Evolutionary conservation across 176 grass and related monocot genomes (phyloP).

Genomic region (Coix lacrymajobi): DNA sequence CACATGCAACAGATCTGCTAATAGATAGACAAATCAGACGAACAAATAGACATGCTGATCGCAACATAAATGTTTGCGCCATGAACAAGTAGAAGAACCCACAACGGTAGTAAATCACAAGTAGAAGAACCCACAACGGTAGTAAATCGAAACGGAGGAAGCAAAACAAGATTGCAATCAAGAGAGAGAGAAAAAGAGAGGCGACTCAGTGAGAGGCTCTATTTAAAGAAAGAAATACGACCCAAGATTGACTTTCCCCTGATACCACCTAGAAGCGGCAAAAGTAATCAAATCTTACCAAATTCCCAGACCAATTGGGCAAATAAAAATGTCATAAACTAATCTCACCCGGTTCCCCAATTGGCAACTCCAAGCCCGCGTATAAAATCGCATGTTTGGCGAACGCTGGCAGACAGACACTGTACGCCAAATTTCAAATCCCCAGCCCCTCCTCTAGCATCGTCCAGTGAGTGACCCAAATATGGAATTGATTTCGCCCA

Average conservation of each 20-base stretch:
- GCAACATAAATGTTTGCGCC: not conserved
- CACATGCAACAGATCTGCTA: constrained; percentile 71
- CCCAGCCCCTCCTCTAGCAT: not conserved
- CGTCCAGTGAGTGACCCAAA: not conserved
- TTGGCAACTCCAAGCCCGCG: constrained; percentile 10
- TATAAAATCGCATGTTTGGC: constrained; percentile 31
- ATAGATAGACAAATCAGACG: constrained; percentile 1
- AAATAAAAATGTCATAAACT: constrained; percentile 29
- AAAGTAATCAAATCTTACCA: constrained; percentile 31
- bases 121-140: not conserved
- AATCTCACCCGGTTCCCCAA: constrained; percentile 23
- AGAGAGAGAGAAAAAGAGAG: not conserved
- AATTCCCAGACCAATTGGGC: constrained; percentile 25
- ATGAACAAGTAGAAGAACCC: not conserved
- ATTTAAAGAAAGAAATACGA: constrained; percentile 35
- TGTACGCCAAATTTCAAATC: constrained; percentile 20
- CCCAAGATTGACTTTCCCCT: constrained; percentile 32
- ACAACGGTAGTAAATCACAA: constrained; percentile 4
- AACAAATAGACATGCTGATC: not conserved
- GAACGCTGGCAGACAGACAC: not conserved
- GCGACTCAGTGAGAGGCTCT: not conserved
- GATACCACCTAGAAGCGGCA: constrained; percentile 33
- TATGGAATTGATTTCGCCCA: not conserved
- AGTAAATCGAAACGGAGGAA: constrained; percentile 26
- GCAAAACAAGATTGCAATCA: constrained; percentile 17